Evolutionary conservation across 1,284 basidiomycete genomes (phyloP).

Genomic region (Leccinum solheimii): DNA sequence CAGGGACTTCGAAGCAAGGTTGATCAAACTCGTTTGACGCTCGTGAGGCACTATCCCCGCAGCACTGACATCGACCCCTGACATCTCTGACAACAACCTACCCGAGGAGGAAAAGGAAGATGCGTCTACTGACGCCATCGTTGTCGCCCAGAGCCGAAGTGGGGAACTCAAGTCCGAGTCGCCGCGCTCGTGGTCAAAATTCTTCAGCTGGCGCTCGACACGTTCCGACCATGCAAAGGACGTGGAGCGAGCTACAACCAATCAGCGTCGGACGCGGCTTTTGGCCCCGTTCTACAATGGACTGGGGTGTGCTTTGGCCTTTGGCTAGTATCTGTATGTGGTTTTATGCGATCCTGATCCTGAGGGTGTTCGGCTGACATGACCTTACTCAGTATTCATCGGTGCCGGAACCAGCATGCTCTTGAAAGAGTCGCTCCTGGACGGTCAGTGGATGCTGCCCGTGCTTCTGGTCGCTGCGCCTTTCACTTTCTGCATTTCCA

Average conservation of each 20-base stretch:
- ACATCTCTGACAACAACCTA: conserved; percentile 53
- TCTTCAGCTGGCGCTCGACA: conserved; percentile 38
- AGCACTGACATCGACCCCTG: conserved; percentile 51
- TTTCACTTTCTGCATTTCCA: conserved; percentile 71
- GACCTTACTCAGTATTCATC: conserved; percentile 52
- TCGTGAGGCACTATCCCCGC: conserved; percentile 39
- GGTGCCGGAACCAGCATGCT: conserved; percentile 55
- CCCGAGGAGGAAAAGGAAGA: conserved; percentile 43
- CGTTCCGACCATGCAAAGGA: conserved; percentile 35
- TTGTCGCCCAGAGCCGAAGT: conserved; percentile 15
- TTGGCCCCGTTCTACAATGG: conserved; percentile 80
- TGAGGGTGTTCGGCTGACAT: conserved; percentile 12
- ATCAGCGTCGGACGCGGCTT: conserved; percentile 51
- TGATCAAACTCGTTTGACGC: conserved; percentile 81
- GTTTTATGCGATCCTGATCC: background rate
- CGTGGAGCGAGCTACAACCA: conserved; percentile 47
- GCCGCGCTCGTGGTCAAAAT: conserved; percentile 24
- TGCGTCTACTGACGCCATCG: conserved; percentile 18
- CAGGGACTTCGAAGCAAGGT: conserved; percentile 69
- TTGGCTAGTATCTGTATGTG: conserved; percentile 62
- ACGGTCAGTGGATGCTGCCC: conserved; percentile 63
- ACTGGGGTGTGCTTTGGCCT: conserved; percentile 64
- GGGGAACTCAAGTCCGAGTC: conserved; percentile 20
- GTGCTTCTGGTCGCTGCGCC: conserved; percentile 64
- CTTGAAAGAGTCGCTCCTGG: conserved; percentile 66